Evolutionary conservation across 768 basidiomycete species (phyloP), one percentile per base, ranked within the genome.

Genomic region (Boletus bicolor): DNA sequence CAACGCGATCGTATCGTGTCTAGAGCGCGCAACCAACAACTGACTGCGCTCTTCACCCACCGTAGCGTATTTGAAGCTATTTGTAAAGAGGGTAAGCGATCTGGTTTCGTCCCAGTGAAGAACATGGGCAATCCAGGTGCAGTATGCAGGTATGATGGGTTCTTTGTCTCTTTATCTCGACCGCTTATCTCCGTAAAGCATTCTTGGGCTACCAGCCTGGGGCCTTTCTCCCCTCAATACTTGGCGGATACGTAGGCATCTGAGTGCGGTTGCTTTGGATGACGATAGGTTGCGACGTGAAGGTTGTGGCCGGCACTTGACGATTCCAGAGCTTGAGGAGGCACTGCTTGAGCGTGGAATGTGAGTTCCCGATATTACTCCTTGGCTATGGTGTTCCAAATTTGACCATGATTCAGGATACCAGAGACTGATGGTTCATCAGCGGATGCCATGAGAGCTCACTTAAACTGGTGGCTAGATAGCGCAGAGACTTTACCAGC

Each of bases 311-410:
- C 68, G 71, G 24, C 63, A 67, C 34, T 68, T 93, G 44, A 80
- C 81, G 3, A 65, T 73, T 19, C 73, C 75, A 4, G 87, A 86
- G 59, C 73, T 91, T 7, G 73, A 77, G 30, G 81, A 88, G 53
- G 86, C 88, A 4, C 76, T 93, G 14, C 75, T 80, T 55, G 90
- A 91, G 68, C 84, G 91, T 56, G 91, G 87, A 63, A 77, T 91
- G 91, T 92, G 67, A 67, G 88, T 77, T 17, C 15, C 36, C 8
- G 5, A n/a, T 19, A 6, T 44, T 21, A 8, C 44, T 21, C 14
- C 37, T 36, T 48, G 35, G 35, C 32, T 26, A 7, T 24, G 36
- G 15, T 21, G 15, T 44, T 17, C n/a, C 12, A 9, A 41, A 15
- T 15, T 47, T 55, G 41, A 59, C 21, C 19, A 10, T 52, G 53